A percentile compares a stretch with the other conserved stretches of the same genome.
Conservation (phyloP, 257 asterid genomes). For the Nicotiana benthamiana region DNA sequence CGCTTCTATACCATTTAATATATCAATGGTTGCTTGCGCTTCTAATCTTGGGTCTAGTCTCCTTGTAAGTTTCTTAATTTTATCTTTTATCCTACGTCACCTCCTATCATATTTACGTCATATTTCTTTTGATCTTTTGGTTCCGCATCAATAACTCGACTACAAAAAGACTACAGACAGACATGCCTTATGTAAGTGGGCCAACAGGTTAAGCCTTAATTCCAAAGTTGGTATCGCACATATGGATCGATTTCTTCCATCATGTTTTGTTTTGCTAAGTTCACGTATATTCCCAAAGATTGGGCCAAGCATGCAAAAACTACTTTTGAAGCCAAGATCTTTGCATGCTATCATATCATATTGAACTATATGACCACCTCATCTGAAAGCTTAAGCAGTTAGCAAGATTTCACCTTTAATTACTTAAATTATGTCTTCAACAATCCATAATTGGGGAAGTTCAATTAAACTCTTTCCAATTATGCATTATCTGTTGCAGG, state of each 20-base stretch:
- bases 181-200: neutral
- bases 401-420: neutral
- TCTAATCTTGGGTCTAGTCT: too few species aligned
- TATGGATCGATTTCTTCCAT: neutral
- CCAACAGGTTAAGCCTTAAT: neutral
- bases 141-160: neutral
- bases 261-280: neutral
- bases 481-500: slow-evolving; percentile 36
- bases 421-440: neutral
- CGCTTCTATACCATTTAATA: too few species aligned
- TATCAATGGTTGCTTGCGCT: too few species aligned
- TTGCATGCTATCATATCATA: neutral
- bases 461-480: neutral
- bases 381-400: neutral
- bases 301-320: neutral
- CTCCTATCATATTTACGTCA: too few species aligned
- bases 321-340: neutral
- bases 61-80: too few species aligned
- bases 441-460: neutral
- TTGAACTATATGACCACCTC: neutral
- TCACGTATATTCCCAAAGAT: neutral
- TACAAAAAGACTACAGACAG: neutral
- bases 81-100: too few species aligned
- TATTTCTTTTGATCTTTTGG: too few species aligned
- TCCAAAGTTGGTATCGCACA: neutral